phyloP scores from a whole-genome alignment of 352 stramenopile species.

The Albugo laibachii region DNA sequence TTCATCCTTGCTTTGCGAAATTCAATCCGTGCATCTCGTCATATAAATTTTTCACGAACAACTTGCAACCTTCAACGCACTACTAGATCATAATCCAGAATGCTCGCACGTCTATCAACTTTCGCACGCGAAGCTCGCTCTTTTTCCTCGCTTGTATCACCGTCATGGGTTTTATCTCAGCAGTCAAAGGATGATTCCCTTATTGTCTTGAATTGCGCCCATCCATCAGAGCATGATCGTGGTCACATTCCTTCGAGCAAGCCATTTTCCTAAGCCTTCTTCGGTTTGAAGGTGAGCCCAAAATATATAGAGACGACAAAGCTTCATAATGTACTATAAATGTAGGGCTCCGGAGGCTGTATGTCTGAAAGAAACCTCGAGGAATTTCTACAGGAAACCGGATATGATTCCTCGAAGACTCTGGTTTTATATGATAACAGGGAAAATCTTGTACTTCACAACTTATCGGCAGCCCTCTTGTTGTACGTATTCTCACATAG shows the following conservation, averaged over 20 bases:
- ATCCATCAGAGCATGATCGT: conserved; percentile 21
- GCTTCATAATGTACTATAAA: conserved; percentile 6
- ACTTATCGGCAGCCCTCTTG: background rate
- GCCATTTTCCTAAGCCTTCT: conserved; percentile 18
- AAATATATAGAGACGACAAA: background rate
- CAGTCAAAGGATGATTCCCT: no score
- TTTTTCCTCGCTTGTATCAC: no score
- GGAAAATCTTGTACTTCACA: conserved; percentile 24
- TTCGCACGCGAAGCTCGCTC: no score
- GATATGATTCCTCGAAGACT: conserved; percentile 12
- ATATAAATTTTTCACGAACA: no score
- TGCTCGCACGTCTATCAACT: no score
- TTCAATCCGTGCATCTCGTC: no score
- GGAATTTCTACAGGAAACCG: conserved; percentile 18
- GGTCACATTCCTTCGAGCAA: conserved; percentile 26
- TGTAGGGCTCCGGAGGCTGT: conserved; percentile 14
- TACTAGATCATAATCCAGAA: no score
- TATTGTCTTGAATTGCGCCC: conserved; percentile 40
- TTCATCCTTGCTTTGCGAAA: no score
- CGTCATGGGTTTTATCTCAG: no score
- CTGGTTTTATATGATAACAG: conserved; percentile 73
- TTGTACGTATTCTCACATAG: background rate
- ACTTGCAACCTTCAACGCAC: no score
- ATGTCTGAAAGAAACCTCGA: conserved; percentile 28
- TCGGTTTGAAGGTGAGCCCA: conserved; percentile 20